Conservation (phyloP, 129 eudicot species). For the Arctium lappa region DNA sequence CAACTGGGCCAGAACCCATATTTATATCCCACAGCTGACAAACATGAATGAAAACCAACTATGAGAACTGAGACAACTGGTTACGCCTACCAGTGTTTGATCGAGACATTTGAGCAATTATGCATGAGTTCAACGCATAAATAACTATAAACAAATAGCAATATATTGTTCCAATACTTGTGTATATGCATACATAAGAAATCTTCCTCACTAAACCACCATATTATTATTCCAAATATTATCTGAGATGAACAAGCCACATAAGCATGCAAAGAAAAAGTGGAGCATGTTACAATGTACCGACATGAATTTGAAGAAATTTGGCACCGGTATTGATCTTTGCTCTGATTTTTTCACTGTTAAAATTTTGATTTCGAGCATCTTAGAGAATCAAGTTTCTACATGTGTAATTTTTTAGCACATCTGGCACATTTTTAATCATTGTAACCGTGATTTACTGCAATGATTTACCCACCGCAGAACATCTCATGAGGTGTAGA, state of each 20-base stretch:
- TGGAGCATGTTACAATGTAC: too few species aligned
- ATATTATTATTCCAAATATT: not conserved
- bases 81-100: not conserved
- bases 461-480: not conserved
- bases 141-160: too few species aligned
- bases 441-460: not conserved
- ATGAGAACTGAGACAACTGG: slow-evolving; percentile 10
- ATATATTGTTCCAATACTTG: too few species aligned
- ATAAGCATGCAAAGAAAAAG: too few species aligned
- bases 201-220: too few species aligned
- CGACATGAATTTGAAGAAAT: too few species aligned
- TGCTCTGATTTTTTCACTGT: not conserved
- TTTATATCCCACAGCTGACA: slow-evolving; percentile 94
- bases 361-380: too few species aligned
- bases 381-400: not conserved
- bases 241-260: too few species aligned
- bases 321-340: too few species aligned
- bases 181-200: too few species aligned
- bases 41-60: slow-evolving; percentile 12
- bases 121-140: not conserved
- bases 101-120: not conserved
- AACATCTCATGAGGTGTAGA: not conserved
- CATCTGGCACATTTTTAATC: not conserved
- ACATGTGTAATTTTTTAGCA: not conserved
- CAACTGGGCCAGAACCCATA: slow-evolving; percentile 91